phyloP scores from a whole-genome alignment of 2,329 filamentous ascomycete genomes.

The Penicillium sp. region DNA sequence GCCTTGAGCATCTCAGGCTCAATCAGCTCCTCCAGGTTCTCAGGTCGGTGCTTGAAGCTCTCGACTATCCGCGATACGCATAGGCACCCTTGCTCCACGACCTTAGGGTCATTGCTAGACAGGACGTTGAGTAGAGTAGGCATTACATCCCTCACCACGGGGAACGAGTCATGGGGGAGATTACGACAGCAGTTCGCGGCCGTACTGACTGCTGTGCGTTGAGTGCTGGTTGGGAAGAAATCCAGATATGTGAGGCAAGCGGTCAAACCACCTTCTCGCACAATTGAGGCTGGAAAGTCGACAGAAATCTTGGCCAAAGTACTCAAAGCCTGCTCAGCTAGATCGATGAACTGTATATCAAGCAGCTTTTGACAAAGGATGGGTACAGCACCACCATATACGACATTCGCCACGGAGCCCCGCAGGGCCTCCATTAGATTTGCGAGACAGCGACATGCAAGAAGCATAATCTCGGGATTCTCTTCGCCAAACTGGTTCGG shows the following conservation, averaged over 20 bases:
- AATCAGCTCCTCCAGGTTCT: slow-evolving; percentile 84
- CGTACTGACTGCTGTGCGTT: slow-evolving; percentile 90
- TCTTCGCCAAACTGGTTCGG: slow-evolving; percentile 78
- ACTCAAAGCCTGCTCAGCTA: slow-evolving; percentile 92
- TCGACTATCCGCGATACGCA: slow-evolving; percentile 94
- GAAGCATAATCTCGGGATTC: slow-evolving; percentile 92
- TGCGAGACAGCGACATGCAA: slow-evolving; percentile 88
- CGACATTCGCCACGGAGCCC: slow-evolving; percentile 84
- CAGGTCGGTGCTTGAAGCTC: slow-evolving; percentile 82
- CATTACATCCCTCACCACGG: slow-evolving; percentile 90
- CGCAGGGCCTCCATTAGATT: slow-evolving; percentile 97
- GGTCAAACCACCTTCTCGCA: slow-evolving; percentile 86
- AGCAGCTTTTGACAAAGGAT: slow-evolving; percentile 89
- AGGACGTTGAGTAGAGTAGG: slow-evolving; percentile 85
- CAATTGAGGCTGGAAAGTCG: slow-evolving; percentile 89
- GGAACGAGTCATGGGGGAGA: slow-evolving; percentile 86
- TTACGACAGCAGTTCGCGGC: slow-evolving; percentile 97
- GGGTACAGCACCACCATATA: slow-evolving; percentile 93
- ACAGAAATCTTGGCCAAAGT: slow-evolving; percentile 95
- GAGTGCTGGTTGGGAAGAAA: slow-evolving; percentile 94
- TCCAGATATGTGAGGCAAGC: slow-evolving; percentile 95
- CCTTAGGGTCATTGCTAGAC: slow-evolving; percentile 84
- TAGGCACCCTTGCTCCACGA: slow-evolving; percentile 90
- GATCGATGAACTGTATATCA: slow-evolving; percentile 92
- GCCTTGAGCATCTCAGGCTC: slow-evolving; percentile 77